A percentile compares a stretch with the other conserved stretches of the same genome.
phyloP scores from a whole-genome alignment of 2,329 filamentous ascomycete genomes.

The Orbilia javanica region DNA sequence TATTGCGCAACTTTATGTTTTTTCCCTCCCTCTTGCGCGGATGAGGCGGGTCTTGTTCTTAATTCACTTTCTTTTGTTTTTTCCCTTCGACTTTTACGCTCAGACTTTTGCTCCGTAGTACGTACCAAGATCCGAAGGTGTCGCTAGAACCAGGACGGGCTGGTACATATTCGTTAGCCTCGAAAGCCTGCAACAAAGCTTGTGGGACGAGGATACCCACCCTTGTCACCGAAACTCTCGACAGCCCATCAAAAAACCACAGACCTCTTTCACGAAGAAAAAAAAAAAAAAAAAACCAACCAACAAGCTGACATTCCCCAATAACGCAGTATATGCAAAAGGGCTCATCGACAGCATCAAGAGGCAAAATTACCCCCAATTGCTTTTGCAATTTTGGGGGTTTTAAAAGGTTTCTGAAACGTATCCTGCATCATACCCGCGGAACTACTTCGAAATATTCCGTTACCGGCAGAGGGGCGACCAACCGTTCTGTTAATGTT shows the following conservation, averaged over 20 bases:
- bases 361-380: slow-evolving; percentile 16
- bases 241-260: slow-evolving; percentile 58
- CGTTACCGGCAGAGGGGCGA: slow-evolving; percentile 40
- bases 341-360: slow-evolving; percentile 11
- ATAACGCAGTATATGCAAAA: too few species aligned
- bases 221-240: slow-evolving; percentile 38
- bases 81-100: slow-evolving; percentile 38
- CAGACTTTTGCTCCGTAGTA: slow-evolving; percentile 20
- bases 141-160: slow-evolving; percentile 34
- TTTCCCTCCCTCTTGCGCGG: slow-evolving; percentile 12
- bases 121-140: slow-evolving; percentile 58
- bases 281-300: too few species aligned
- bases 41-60: slow-evolving; percentile 57
- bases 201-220: slow-evolving; percentile 35
- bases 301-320: neutral
- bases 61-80: slow-evolving; percentile 22
- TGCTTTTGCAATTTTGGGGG: too few species aligned
- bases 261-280: slow-evolving; percentile 44
- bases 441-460: slow-evolving; percentile 52
- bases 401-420: slow-evolving; percentile 52
- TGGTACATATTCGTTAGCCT: slow-evolving; percentile 23
- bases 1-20: slow-evolving; percentile 55
- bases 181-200: slow-evolving; percentile 38
- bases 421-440: slow-evolving; percentile 56
- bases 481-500: neutral